Base-by-base conservation (phyloP, 176 grass and related monocot genomes). In the Echinochloa phyllopogon region DNA sequence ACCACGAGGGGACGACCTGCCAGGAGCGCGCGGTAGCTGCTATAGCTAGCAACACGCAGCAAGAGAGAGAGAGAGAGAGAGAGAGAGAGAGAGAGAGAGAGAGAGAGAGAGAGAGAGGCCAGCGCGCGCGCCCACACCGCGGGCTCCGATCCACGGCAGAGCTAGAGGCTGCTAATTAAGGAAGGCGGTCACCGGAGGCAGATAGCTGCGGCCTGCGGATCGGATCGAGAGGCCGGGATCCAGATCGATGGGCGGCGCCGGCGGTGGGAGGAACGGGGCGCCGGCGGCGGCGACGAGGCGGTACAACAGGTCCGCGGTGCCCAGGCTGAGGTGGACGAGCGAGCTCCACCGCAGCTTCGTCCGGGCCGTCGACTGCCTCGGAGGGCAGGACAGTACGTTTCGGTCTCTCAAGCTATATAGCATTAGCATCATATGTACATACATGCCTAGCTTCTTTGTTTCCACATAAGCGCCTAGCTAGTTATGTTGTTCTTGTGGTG, bases 271-370 rank as follows among this genome's bases (percentile, higher is more conserved):
- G 74, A 91, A 84, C 60, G 86, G 87, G 29, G 52, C 71, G n/a
- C n/a, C n/a, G 5, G 87, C 88, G 42, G 53, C 75, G 5, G 87
- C 88, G 78, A 89, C 90, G 70, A 89, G 96, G 82, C 91, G 67
- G 37, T 99, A 99, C 82, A 99, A 81, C 45, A 92, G 96, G 85
- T 99, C 93, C 20, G 88, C 76, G 58, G 81, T 89, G 79, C 91
- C 96, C 11, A 80, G 96, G 69, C 62, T 99, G 83, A 64, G 93
- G 80, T 99, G 96, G 96, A 99, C 96, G 0, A 82, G 79, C 24
- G 96, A 99, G 63, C 93, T 99, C 76, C 93, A 99, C 70, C 88
- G 41, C 67, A 88, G 86, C 89, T 99, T 99, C 77, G 43, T 92
- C 51, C 75, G 88, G 41, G 96, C 96, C 74, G 85, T 99, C 29